Percentiles rank a stretch among this genome's conserved stretches.
Evolutionary conservation across 2,329 filamentous ascomycete genomes (phyloP).

Genomic region (Ceratocystis albifundus): DNA sequence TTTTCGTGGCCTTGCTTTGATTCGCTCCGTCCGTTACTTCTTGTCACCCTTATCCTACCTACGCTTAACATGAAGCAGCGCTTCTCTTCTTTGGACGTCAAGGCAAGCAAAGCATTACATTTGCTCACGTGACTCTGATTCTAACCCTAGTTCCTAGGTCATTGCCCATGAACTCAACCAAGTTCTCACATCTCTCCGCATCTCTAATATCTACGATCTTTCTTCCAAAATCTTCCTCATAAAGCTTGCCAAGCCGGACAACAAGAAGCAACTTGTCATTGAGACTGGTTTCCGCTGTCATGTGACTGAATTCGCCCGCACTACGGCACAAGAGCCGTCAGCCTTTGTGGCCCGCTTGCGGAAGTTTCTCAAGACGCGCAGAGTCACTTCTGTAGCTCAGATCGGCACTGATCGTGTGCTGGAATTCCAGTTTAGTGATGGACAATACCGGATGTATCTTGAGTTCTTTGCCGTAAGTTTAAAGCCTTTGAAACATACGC

Average conservation of each 20-base stretch:
- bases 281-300: slow-evolving; percentile 96
- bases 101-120: slow-evolving; percentile 34
- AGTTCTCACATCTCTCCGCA: slow-evolving; percentile 62
- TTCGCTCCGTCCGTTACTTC: neutral
- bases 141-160: slow-evolving; percentile 45
- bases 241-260: slow-evolving; percentile 84
- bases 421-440: slow-evolving; percentile 86
- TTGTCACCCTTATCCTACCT: neutral
- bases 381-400: slow-evolving; percentile 70
- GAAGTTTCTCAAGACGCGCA: slow-evolving; percentile 76
- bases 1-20: neutral
- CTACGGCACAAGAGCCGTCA: slow-evolving; percentile 73
- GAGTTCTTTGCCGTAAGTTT: slow-evolving; percentile 71
- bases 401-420: slow-evolving; percentile 89
- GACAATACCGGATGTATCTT: slow-evolving; percentile 72
- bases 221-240: slow-evolving; percentile 90
- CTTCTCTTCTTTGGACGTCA: slow-evolving; percentile 69
- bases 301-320: slow-evolving; percentile 78
- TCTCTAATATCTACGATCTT: slow-evolving; percentile 92
- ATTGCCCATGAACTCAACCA: slow-evolving; percentile 85
- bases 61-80: slow-evolving; percentile 57
- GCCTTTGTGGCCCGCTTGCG: slow-evolving; percentile 74
- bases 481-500: neutral
- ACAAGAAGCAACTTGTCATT: slow-evolving; percentile 79
- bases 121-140: neutral